Percentiles rank a stretch among this genome's conserved stretches.
phyloP scores from a whole-genome alignment of 1,139 yeast genomes.

The Yamadazyma atmosphaerica region DNA sequence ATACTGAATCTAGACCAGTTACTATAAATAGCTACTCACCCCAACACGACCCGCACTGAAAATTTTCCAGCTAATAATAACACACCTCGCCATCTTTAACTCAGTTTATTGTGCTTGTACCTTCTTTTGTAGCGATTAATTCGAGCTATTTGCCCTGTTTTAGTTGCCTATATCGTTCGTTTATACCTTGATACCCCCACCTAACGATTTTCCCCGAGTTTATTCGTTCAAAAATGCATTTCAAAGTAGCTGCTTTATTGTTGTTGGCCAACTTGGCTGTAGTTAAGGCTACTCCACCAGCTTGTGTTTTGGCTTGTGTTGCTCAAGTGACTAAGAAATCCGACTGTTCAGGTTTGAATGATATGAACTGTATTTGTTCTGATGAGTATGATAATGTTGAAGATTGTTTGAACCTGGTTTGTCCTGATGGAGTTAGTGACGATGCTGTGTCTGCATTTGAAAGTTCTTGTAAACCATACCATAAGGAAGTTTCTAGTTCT shows the following conservation, averaged over 20 bases:
- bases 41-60: no score
- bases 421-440: slow-evolving; percentile 62
- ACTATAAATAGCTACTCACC: neutral
- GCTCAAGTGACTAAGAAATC: slow-evolving; percentile 62
- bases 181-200: slow-evolving; percentile 1
- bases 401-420: slow-evolving; percentile 59
- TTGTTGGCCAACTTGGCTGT: slow-evolving; percentile 50
- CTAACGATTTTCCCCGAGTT: neutral
- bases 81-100: no score
- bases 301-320: slow-evolving; percentile 88
- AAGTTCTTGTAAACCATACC: slow-evolving; percentile 48
- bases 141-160: no score
- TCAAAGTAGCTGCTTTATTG: slow-evolving; percentile 13
- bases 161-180: no score
- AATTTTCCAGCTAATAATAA: no score
- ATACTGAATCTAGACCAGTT: neutral
- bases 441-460: slow-evolving; percentile 60
- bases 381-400: slow-evolving; percentile 51
- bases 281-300: slow-evolving; percentile 79
- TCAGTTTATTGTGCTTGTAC: no score
- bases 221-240: slow-evolving; percentile 12
- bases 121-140: no score
- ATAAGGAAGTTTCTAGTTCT: slow-evolving; percentile 17
- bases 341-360: slow-evolving; percentile 57
- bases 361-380: slow-evolving; percentile 65